A percentile compares a stretch with the other conserved stretches of the same genome.
phyloP scores from a whole-genome alignment of 768 basidiomycete species.

The Rhodotorula sphaerocarpa region DNA sequence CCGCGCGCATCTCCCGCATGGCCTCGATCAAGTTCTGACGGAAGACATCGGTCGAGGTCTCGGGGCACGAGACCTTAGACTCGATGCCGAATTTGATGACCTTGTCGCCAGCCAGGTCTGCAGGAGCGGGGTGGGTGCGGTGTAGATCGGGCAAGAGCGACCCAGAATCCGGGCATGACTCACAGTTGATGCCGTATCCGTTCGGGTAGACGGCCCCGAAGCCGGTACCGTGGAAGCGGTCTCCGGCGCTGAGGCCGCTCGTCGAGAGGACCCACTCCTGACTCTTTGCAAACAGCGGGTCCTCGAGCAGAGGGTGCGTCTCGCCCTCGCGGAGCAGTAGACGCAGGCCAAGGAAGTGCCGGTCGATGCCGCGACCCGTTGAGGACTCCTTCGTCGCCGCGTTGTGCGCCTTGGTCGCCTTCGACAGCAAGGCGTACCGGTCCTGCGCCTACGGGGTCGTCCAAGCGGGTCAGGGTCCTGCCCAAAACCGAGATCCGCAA shows the following conservation, averaged over 20 bases:
- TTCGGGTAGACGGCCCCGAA: slow-evolving; percentile 74
- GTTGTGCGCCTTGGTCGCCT: slow-evolving; percentile 64
- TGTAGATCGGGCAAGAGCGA: too few species aligned
- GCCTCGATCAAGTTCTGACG: slow-evolving; percentile 57
- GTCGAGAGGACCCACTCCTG: slow-evolving; percentile 82
- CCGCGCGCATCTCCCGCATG: slow-evolving; percentile 59
- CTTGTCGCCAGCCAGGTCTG: slow-evolving; percentile 71
- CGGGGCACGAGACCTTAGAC: slow-evolving; percentile 62
- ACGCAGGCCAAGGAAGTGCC: slow-evolving; percentile 78
- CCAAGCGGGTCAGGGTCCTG: background rate
- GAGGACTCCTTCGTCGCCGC: slow-evolving; percentile 67
- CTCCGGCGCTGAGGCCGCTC: slow-evolving; percentile 77
- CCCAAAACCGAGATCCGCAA: slow-evolving; percentile 26
- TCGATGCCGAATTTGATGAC: slow-evolving; percentile 89
- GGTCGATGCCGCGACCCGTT: slow-evolving; percentile 74
- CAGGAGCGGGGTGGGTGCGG: background rate
- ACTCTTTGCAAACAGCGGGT: slow-evolving; percentile 64
- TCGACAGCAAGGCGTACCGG: slow-evolving; percentile 52
- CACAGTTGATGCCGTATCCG: slow-evolving; percentile 92
- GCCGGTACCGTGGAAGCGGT: slow-evolving; percentile 79
- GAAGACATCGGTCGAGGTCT: slow-evolving; percentile 65
- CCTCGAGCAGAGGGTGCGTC: slow-evolving; percentile 60
- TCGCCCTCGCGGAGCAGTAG: slow-evolving; percentile 58
- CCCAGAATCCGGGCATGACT: background rate
- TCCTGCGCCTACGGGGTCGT: slow-evolving; percentile 40